Evolutionary conservation across 108 stramenopile genomes (phyloP), one percentile per base, ranked within the genome.

Genomic region (Pseudonitzschia pungens): DNA sequence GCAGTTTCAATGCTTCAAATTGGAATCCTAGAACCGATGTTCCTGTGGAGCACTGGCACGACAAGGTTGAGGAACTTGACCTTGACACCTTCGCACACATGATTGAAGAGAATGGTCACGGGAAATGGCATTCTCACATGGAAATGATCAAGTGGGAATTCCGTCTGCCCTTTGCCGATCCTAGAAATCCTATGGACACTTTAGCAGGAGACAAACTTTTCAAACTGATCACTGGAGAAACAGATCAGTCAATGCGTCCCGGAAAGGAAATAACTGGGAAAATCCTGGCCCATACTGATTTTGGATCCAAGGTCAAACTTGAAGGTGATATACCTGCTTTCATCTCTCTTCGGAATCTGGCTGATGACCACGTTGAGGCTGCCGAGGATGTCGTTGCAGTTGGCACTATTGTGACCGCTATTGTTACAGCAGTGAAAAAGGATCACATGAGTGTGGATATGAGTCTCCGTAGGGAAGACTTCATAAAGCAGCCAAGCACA

Each of bases 101-200:
- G 77, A 86, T 96, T 62, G 88, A 92, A 65, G 51, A 84, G 51
- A 75, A 78, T 26, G 87, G 89, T 18, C 75, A 80, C 20, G 89
- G 91, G 43, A 83, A 85, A 67, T 92, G 90, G 95, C 79, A 87
- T 22, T 83, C 88, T 8, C 93, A 94, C 59, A 71, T 98, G 58
- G 87, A 91, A 33, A 89, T 91, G 87, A 90, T 96, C 51, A 96
- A 96, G 70, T 92, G 93, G 90, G 95, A 97, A 72, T 92, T 96
- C 73, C 89, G 96, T 48, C 71, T 90, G 50, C 96, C 95, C 7
- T 96, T 83, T 70, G 81, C 74, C 45, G 94, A 92, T 74, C 91
- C 92, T 20, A 78, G 95, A 58, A 84, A 80, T 54, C 91, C 95
- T n/a, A 94, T 93, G 88, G 83, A 87, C 65, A 84, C 82, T 26